These are phyloP conservation scores for Pythium coloratum DNA, from an alignment of 352 stramenopile species.

Conservation along the genomic window DNA sequence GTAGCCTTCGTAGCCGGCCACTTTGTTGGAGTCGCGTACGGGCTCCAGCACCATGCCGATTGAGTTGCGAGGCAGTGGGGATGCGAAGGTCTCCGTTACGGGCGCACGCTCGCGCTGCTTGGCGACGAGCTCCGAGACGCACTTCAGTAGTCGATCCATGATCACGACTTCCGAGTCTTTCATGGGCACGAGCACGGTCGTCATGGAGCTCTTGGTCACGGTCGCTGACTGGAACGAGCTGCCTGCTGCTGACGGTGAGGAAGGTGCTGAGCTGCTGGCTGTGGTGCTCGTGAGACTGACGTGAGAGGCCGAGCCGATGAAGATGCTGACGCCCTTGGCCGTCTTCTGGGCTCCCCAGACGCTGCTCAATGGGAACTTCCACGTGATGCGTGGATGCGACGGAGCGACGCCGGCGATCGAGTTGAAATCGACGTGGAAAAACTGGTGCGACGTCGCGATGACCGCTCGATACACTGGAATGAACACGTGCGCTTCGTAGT, in stretches of 20 bases:
- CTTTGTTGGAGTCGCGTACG: conserved; percentile 32
- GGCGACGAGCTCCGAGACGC: conserved; percentile 40
- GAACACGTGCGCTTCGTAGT: conserved; percentile 80
- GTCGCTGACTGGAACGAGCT: conserved; percentile 11
- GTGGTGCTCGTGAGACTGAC: conserved; percentile 32
- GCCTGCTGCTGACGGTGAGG: conserved; percentile 6
- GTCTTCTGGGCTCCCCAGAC: conserved; percentile 50
- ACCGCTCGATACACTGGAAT: conserved; percentile 60
- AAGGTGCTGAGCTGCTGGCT: conserved; percentile 9
- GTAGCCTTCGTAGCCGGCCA: conserved; percentile 41
- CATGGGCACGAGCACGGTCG: conserved; percentile 45
- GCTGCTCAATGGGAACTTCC: conserved; percentile 45
- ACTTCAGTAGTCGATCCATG: conserved; percentile 42
- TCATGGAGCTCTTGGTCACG: conserved; percentile 52
- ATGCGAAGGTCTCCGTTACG: conserved; percentile 37
- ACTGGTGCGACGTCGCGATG: conserved; percentile 74
- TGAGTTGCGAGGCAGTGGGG: conserved; percentile 42
- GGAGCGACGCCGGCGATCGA: conserved; percentile 29
- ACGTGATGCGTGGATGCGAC: conserved; percentile 39
- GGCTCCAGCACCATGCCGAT: conserved; percentile 57
- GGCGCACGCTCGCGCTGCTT: conserved; percentile 40
- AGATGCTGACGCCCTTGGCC: conserved; percentile 41
- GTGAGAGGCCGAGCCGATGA: conserved; percentile 43
- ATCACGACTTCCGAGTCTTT: conserved; percentile 33
- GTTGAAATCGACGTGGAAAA: conserved; percentile 60